Evolutionary conservation across 306 rosid genomes (phyloP), one percentile per base, ranked within the genome.

Genomic region (Malus sieversii): DNA sequence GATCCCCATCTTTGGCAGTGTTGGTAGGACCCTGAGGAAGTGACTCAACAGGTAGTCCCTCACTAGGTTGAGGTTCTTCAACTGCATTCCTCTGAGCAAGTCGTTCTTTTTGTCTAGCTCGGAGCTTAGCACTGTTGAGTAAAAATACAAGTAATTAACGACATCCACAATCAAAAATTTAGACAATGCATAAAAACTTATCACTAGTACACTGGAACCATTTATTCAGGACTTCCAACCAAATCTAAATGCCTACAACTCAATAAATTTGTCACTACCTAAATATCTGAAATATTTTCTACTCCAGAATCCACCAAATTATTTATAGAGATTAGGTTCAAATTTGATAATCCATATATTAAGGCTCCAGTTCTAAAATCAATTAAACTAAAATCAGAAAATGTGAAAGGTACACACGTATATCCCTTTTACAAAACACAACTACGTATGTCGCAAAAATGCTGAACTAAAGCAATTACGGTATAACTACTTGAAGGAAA

Each of bases 31-130:
- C 77, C 59, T 45, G 87, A 20, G 77, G 66, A 73, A 81, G 77
- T 72, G 85, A 68, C 77, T 85, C 87, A 20, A 77, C 80, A 73
- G 86, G 73, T 70, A 77, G 70, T 77, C 84, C 89, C 70, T 85
- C 96, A 67, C 63, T 66, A 71, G 83, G 77, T 70, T 20, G 77
- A 78, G 87, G 76, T 83, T 84, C 91, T 78, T 83, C 88, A 76
- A 84, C 70, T 8, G 82, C 82, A 61, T 86, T 87, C 83, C 87
- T 87, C 73, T n/a, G 86, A 38, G 97, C 90, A 78, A 96, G 88
- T 75, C 86, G 86, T 53, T 89, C 94, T 76, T 92, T 96, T 78
- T 90, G 97, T 79, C 99, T 93, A 75, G 96, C 90, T 71, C 99
- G 99, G 70, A 96, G 99, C 82, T 77, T 96, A 73, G 90, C 84